Evolutionary conservation across 2,329 filamentous ascomycete species (phyloP), one percentile per base, ranked within the genome.

Genomic region (Nannizzia gypsea): DNA sequence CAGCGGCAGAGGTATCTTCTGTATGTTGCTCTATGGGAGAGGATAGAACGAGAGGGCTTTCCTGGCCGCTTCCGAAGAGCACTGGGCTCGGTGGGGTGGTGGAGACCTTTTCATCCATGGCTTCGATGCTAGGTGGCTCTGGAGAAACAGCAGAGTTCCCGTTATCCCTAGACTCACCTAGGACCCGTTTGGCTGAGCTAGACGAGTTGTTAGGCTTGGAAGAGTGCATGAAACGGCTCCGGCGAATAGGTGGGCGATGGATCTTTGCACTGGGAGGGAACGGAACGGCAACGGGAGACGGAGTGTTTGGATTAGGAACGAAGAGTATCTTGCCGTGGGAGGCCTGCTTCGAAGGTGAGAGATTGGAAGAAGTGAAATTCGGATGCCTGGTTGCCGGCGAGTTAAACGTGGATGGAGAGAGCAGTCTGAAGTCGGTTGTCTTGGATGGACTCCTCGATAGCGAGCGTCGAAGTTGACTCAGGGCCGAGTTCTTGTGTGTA

Each of bases 391-490:
- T 75, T 59, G 83, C 82, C 36, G 78, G 72, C 62, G 80, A 74
- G 56, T 76, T 73, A 15, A 76, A 74, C 62, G 78, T 74, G 26
- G 78, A 74, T 22, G 73, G 68, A 11, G 76, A 78, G 66, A 83
- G 77, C 58, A 95, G 77, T 60, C 83, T 81, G 71, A 93, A 92
- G 67, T 82, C 80, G 60, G 81, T 81, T 48, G 78, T 78, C 72
- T 93, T 95, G 34, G 92, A 96, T 9, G 92, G 92, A n/a, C 92
- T 96, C 67, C 90, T 83, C 60, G 91, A 96, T 64, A 96, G 80
- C 26, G 92, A 96, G 66, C 90, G 88, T 65, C 91, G 83, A 61
- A 96, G 79, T 68, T 90, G 88, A 69, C 89, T 83, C 64, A 96
- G 88, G 61, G 88, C 86, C 57, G 88, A 85, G 63, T 88, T 86